phyloP scores from a whole-genome alignment of 805 yeast genomes.

The Komagataella kurtzmanii region DNA sequence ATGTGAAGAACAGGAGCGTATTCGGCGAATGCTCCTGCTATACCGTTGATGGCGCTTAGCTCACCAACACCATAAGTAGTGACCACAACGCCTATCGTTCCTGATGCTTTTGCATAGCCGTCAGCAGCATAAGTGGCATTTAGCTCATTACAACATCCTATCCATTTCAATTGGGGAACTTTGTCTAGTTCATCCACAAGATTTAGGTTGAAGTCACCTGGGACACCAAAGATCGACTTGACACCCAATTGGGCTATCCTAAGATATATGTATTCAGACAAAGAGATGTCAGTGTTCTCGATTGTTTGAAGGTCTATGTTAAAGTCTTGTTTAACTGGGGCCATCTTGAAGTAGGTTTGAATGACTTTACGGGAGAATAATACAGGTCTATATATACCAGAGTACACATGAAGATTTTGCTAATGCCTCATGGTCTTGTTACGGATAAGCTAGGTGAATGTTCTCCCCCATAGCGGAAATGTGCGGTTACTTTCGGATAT shows the following conservation, averaged over 20 bases:
- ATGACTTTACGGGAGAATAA: background rate
- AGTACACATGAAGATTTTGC: background rate
- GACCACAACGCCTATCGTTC: conserved; percentile 24
- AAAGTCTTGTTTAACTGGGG: background rate
- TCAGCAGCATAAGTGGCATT: conserved; percentile 39
- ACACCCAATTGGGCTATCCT: conserved; percentile 30
- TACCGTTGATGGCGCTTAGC: conserved; percentile 33
- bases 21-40: conserved; percentile 35
- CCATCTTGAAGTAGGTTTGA: background rate
- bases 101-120: conserved; percentile 26
- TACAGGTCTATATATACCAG: background rate
- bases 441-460: background rate
- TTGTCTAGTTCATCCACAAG: conserved; percentile 31
- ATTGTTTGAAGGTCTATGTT: background rate
- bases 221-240: conserved; percentile 38
- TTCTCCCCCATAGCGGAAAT: background rate
- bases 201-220: conserved; percentile 46
- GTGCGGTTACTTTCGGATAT: background rate
- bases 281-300: conserved; percentile 15
- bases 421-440: background rate
- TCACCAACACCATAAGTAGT: conserved; percentile 42
- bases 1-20: conserved; percentile 32
- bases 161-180: conserved; percentile 15
- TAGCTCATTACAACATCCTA: conserved; percentile 37
- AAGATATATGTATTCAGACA: conserved; percentile 32